Evolutionary conservation across 1,284 basidiomycete species (phyloP), one percentile per base, ranked within the genome.

Genomic region (Peniophora sp.): DNA sequence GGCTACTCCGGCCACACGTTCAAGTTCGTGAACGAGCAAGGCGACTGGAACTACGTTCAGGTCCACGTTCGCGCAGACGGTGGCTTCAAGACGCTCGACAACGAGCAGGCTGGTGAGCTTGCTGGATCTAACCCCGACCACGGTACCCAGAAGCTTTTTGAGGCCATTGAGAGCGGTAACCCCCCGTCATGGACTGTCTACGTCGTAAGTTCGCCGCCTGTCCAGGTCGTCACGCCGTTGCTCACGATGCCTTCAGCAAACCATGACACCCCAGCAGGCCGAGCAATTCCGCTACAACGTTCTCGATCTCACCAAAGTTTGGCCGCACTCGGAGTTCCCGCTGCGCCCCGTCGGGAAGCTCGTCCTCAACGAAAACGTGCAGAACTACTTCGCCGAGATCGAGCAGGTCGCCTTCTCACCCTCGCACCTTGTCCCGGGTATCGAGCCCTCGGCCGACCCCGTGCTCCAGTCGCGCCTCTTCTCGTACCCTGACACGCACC

Each of bases 401-500:
- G 90, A 92, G 65, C 89, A 92, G 77, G 73, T 71, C 53, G 92
- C 92, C 1, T 95, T 92, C 74, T 79, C 88, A 32, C 94, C 94
- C 0, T 87, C 88, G 1, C 92, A 97, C 67, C 68, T 85, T 47
- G 71, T 96, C 3, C 88, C 88, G 1, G 95, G 93, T 65, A 80
- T 94, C 60, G 94, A 96, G 73, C 79, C 92, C 34, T 85, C 87
- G 15, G 80, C 84, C 35, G 94, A 97, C 69, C 94, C 94, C 15
- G 88, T 97, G 54, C 76, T 97, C 56, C 94, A 97, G 68, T 87
- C 87, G 24, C 89, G 94, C 55, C 79, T 97, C 39, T 97, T 96
- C 83, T 92, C 91, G 10, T 97, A 97, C 76, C 90, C 92, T 3
- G 94, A 97, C 67, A 91, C 94, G 6, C 93, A 96, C 68, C 83